Base-by-base conservation (phyloP, 306 rosid species). In the Fagus crenata region DNA sequence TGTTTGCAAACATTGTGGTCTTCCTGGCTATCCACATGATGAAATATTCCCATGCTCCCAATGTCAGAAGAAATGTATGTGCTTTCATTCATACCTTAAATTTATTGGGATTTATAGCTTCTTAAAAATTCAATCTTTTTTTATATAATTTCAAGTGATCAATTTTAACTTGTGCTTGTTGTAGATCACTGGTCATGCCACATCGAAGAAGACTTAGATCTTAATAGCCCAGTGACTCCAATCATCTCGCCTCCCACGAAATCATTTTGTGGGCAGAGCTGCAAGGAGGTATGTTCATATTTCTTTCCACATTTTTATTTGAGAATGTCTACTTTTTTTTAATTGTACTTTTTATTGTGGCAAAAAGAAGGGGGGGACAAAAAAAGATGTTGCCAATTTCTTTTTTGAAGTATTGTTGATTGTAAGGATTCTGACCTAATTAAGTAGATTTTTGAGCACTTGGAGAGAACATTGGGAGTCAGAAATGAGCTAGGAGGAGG, bases 111-210 rank as follows among this genome's bases (percentile, higher is more conserved):
- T 56, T 12, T 46, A 13, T 3, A 28, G 4, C 14, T 4, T 11
- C 7, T 53, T 53, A 7, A 3, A 18, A 39, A 15, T 40, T 14
- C n/a, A 32, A n/a, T 2, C 22, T 40, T 22, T 28, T 14, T 0
- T 15, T 8, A 8, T 11, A 31, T 60, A 75, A 31, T 42, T 9
- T 11, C 0, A 6, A 5, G 36, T 33, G 7, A 61, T 17, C 2
- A 6, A 42, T 43, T 49, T 6, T 49, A 63, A 49, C 4, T 72
- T 39, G 39, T 71, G 41, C 69, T 69, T 46, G n/a, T 78, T 76
- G 78, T 35, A 87, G 86, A 49, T 87, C 85, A 87, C 14, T 80
- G 74, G 83, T 36, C 31, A 43, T 84, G 90, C 49, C 72, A 67
- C 56, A 60, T 15, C 32, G 42, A 75, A 65, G 60, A 69, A 2